phyloP scores from a whole-genome alignment of 257 asterid genomes.

The Lithospermum erythrorhizon region DNA sequence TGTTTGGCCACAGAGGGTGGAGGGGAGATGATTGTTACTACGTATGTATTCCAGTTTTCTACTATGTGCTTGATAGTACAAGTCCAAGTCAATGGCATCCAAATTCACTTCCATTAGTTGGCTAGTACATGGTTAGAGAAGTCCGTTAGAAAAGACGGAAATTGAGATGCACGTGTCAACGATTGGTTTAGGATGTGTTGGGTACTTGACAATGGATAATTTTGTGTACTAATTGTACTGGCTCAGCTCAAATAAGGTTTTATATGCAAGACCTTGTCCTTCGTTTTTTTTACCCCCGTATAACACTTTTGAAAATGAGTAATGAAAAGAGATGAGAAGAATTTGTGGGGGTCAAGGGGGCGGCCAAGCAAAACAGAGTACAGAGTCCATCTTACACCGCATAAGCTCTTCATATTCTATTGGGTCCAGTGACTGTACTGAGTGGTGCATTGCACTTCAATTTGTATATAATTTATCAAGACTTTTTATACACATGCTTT shows the following conservation, averaged over 20 bases:
- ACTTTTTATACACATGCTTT: not conserved
- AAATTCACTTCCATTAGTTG: too few relatives aligned
- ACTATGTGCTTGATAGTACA: not conserved
- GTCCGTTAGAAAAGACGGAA: too few relatives aligned
- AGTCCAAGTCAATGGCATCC: not conserved
- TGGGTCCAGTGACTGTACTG: not conserved
- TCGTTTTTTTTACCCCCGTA: not conserved
- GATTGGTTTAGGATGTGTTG: too few relatives aligned
- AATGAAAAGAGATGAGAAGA: not conserved
- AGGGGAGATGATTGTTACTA: conserved; percentile 86
- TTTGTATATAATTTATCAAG: too few relatives aligned
- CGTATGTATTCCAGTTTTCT: conserved; percentile 30
- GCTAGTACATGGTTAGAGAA: too few relatives aligned
- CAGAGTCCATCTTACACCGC: not conserved
- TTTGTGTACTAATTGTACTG: too few relatives aligned
- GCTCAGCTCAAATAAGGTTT: too few relatives aligned
- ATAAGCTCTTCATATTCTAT: not conserved
- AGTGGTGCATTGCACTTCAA: not conserved
- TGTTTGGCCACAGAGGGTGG: conserved; percentile 98
- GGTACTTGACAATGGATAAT: not conserved
- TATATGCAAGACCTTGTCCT: too few relatives aligned
- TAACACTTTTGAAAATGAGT: not conserved
- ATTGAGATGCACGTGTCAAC: too few relatives aligned
- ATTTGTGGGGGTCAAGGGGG: not conserved
- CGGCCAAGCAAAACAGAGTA: too few relatives aligned